Percentiles rank a stretch among this genome's conserved stretches.
These are phyloP conservation scores for Ramalina intermedia DNA, from an alignment of 495 filamentous ascomycete species.

Conservation along the genomic window DNA sequence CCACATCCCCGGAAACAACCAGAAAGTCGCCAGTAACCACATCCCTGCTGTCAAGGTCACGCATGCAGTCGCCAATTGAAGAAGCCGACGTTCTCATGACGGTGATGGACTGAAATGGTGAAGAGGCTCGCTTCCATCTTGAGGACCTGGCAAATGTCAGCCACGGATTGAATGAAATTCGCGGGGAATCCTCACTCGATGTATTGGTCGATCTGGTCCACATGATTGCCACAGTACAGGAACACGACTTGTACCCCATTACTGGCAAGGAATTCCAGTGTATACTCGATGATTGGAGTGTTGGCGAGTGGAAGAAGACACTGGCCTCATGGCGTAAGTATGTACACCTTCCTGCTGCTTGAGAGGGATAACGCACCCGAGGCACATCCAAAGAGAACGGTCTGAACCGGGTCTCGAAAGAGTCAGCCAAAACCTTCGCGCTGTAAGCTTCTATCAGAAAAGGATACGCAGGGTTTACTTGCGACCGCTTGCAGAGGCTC, in stretches of 20 bases:
- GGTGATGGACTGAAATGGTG: slow-evolving; percentile 72
- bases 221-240: slow-evolving; percentile 81
- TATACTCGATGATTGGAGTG: slow-evolving; percentile 91
- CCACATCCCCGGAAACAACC: slow-evolving; percentile 83
- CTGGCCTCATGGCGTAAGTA: slow-evolving; percentile 15
- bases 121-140: slow-evolving; percentile 53
- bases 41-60: slow-evolving; percentile 76
- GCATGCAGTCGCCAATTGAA: slow-evolving; percentile 89
- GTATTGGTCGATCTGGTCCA: slow-evolving; percentile 77
- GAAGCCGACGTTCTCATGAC: slow-evolving; percentile 77
- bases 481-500: slow-evolving; percentile 86
- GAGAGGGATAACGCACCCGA: slow-evolving; percentile 39
- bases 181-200: slow-evolving; percentile 37
- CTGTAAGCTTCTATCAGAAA: neutral
- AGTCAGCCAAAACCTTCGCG: slow-evolving; percentile 65
- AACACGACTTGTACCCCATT: slow-evolving; percentile 85
- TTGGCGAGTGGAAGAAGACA: slow-evolving; percentile 92
- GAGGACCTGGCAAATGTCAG: slow-evolving; percentile 31
- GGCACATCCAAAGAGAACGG: slow-evolving; percentile 84
- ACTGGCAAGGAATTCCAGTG: slow-evolving; percentile 88
- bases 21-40: slow-evolving; percentile 86
- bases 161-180: neutral
- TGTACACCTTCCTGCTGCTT: slow-evolving; percentile 12
- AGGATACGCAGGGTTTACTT: slow-evolving; percentile 16
- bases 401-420: slow-evolving; percentile 78